phyloP scores from a whole-genome alignment of 1,284 basidiomycete genomes.

The Moniliella sp. region DNA sequence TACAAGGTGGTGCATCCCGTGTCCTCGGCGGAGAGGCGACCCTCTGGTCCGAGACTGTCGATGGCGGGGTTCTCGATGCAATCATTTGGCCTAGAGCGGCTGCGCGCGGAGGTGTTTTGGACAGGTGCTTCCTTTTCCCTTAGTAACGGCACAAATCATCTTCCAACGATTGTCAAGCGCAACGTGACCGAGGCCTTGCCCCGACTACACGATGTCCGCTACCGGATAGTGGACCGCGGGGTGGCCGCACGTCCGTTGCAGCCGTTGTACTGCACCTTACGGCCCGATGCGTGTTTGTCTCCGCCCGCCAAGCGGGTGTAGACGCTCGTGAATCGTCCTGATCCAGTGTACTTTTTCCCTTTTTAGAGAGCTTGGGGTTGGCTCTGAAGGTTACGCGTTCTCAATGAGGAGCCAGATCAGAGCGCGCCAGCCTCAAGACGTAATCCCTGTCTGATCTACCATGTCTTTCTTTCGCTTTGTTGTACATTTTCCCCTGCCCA shows the following conservation, averaged over 20 bases:
- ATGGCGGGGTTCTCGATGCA: constrained; percentile 48
- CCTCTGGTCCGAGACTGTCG: constrained; percentile 58
- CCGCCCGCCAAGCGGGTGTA: too few relatives aligned
- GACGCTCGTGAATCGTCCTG: too few relatives aligned
- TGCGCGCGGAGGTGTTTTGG: constrained; percentile 60
- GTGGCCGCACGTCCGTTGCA: constrained; percentile 50
- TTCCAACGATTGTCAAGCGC: too few relatives aligned
- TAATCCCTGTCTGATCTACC: too few relatives aligned
- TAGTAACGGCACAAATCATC: constrained; percentile 21
- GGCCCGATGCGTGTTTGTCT: too few relatives aligned
- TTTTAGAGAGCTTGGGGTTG: too few relatives aligned
- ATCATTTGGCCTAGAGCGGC: constrained; percentile 57
- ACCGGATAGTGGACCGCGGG: constrained; percentile 47
- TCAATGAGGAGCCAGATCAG: too few relatives aligned
- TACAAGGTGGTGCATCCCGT: constrained; percentile 37
- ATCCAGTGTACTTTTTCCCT: too few relatives aligned
- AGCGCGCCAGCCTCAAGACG: too few relatives aligned
- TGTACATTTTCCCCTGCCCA: too few relatives aligned
- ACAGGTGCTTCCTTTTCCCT: constrained; percentile 39
- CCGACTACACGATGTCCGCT: constrained; percentile 50
- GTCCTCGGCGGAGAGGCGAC: constrained; percentile 54
- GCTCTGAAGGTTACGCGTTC: too few relatives aligned
- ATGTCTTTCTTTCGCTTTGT: too few relatives aligned
- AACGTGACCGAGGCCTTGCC: constrained; percentile 46
- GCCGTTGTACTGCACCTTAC: constrained; percentile 57